Evolutionary conservation across 441 rosid genomes (phyloP).

Genomic region (Cnidoscolus chayamansa): DNA sequence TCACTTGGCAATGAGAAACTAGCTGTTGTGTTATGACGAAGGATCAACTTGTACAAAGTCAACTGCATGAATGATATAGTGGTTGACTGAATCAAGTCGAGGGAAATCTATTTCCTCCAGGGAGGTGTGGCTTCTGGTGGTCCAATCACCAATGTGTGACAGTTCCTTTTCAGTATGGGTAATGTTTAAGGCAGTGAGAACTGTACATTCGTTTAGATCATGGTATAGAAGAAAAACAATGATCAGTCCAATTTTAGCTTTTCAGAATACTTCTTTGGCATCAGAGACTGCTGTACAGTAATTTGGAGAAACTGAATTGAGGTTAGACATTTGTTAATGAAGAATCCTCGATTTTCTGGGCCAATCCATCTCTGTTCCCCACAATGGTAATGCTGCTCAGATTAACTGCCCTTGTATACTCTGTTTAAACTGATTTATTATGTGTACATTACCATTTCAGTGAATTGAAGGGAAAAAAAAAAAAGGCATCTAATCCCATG

Average conservation of each 20-base stretch:
- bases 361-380: conserved; percentile 20
- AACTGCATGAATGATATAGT: conserved; percentile 28
- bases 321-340: conserved; percentile 28
- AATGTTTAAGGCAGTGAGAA: conserved; percentile 23
- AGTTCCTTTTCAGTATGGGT: conserved; percentile 6
- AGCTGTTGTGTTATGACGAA: conserved; percentile 14
- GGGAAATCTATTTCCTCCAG: not conserved
- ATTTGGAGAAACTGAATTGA: conserved; percentile 27
- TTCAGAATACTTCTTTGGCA: conserved; percentile 26
- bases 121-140: conserved; percentile 20
- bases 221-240: conserved; percentile 26
- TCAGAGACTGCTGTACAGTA: conserved; percentile 46
- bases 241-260: conserved; percentile 22
- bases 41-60: conserved; percentile 31
- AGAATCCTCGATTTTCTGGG: conserved; percentile 27
- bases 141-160: conserved; percentile 12
- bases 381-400: conserved; percentile 20
- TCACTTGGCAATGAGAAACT: conserved; percentile 19
- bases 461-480: conserved; percentile 17
- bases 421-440: conserved; percentile 28
- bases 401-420: conserved; percentile 23
- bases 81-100: conserved; percentile 17
- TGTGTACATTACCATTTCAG: conserved; percentile 32
- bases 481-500: conserved; percentile 21
- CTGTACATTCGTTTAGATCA: conserved; percentile 34